Conservation (phyloP, 2,329 filamentous ascomycete genomes). For the Magnaporthiopsis rhizophila region DNA sequence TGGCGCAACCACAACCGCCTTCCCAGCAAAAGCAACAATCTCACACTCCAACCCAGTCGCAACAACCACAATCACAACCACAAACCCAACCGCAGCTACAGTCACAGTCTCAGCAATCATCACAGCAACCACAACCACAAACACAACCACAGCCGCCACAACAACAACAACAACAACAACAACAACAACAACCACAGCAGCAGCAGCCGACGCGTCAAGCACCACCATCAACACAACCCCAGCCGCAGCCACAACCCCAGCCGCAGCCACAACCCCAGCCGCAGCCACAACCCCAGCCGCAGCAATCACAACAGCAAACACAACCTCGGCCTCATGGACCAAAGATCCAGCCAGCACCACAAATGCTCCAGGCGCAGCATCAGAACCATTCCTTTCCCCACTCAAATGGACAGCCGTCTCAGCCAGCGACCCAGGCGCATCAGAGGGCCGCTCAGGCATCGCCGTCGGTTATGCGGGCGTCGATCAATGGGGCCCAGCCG, state of each 20-base stretch:
- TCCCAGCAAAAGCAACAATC: slow-evolving; percentile 18
- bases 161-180: slow-evolving; percentile 29
- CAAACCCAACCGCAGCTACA: slow-evolving; percentile 52
- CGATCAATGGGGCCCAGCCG: slow-evolving; percentile 4
- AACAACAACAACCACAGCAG: slow-evolving; percentile 21
- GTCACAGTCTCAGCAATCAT: slow-evolving; percentile 31
- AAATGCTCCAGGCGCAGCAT: slow-evolving; percentile 12
- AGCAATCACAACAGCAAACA: slow-evolving; percentile 17
- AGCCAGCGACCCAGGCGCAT: not conserved
- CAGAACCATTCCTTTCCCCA: slow-evolving; percentile 20
- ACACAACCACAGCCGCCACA: slow-evolving; percentile 23
- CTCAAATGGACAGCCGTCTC: slow-evolving; percentile 11
- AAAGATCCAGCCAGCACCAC: not conserved
- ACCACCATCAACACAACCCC: slow-evolving; percentile 24
- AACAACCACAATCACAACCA: slow-evolving; percentile 31
- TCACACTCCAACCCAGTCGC: slow-evolving; percentile 19
- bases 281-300: slow-evolving; percentile 14
- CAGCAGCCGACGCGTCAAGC: slow-evolving; percentile 39
- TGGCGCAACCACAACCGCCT: slow-evolving; percentile 18
- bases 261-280: slow-evolving; percentile 43
- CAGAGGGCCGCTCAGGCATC: not conserved
- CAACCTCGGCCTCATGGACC: slow-evolving; percentile 13
- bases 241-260: slow-evolving; percentile 27
- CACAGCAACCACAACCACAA: slow-evolving; percentile 22
- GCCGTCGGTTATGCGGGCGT: slow-evolving; percentile 1